Base-by-base conservation (phyloP, 176 grass and related monocot species). In the Zoysia pacifica region DNA sequence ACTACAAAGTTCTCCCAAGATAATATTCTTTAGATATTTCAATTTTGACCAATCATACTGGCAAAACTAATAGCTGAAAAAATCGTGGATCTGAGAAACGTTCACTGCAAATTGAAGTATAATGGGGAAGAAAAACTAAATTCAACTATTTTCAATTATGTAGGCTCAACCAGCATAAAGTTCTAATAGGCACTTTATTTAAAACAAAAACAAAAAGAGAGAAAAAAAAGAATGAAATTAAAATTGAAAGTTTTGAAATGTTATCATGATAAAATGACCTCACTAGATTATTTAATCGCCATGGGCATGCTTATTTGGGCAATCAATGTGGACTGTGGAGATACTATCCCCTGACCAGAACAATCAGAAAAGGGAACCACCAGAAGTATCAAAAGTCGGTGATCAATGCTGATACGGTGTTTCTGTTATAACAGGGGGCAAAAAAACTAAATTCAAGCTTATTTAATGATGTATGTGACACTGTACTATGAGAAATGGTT, bases 31-130 rank as follows among this genome's bases (percentile, higher is more conserved):
- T 45, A 62, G 35, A 11, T 62, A 43, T 56, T 73, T 85, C 61
- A 35, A 67, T 58, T 64, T 73, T 72, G 11, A 79, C n/a, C 28
- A 35, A 41, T 67, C 69, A 56, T 73, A 78, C 20, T 45, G 9
- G 11, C 58, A 55, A 48, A 79, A 47, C 28, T 10, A 72, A 59
- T 59, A 59, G 63, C 12, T 56, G 49, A 65, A 59, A 63, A 71
- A 36, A 36, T 0, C 35, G 2, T 60, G 43, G 5, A 6, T 43
- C 46, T 2, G 12, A 54, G 43, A 50, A 9, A 8, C 16, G 12
- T 5, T 1, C 44, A 54, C 9, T 46, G n/a, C 28, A 67, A 76
- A 65, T 65, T 36, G 19, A 1, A 56, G 54, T 14, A 61, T 61
- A 61, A 4, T 28, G 58, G 58, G 58, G 19, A 35, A 28, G n/a